Base-by-base conservation (phyloP, 768 basidiomycete genomes). In the Crassisporium funariophilum region DNA sequence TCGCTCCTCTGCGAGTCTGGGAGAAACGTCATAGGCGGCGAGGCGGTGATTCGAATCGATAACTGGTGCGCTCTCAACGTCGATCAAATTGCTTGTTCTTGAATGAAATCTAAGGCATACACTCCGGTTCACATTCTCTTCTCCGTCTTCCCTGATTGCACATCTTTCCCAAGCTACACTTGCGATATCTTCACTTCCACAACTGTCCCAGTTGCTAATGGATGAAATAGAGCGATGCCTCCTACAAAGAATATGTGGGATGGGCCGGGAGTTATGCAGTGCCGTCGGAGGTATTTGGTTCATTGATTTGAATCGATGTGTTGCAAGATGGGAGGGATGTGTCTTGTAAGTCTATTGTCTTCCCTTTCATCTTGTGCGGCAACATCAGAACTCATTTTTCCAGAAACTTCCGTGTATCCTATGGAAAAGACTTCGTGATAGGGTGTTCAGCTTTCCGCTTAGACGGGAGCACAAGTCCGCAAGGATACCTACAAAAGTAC, bases 81-180 rank as follows among this genome's bases (percentile, higher is more conserved):
- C 19, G 10, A 5, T 23, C n/a, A 15, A 17, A 17, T 35, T 35
- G 22, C 41, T 46, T 40, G 24, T 40, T 35, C 6, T 35, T 20
- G 5, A 36, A n/a, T 42, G 16, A 40, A 31, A 33, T 19, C 43
- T 42, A 46, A 90, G 89, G 54, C 83, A 88, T 53, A 83, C 84
- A 0, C 63, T 92, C 38, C 84, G 88, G 11, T 78, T 93, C 55
- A 89, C 87, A 2, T 84, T 90, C 59, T 58, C 74, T 15, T 84
- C 91, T 0, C 91, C 91, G 12, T 90, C 88, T 9, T 77, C 79
- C 8, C 65, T 93, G 20, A 82, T 77, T n/a, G 89, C 84, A 0
- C 87, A 91, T 60, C 76, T 92, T 16, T 77, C 88, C 4, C 89
- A 90, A 66, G 88, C 89, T 11, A 91, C 86, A 1, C 65, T 91